phyloP scores from a whole-genome alignment of 768 basidiomycete genomes.

The Podaxis pistillaris region DNA sequence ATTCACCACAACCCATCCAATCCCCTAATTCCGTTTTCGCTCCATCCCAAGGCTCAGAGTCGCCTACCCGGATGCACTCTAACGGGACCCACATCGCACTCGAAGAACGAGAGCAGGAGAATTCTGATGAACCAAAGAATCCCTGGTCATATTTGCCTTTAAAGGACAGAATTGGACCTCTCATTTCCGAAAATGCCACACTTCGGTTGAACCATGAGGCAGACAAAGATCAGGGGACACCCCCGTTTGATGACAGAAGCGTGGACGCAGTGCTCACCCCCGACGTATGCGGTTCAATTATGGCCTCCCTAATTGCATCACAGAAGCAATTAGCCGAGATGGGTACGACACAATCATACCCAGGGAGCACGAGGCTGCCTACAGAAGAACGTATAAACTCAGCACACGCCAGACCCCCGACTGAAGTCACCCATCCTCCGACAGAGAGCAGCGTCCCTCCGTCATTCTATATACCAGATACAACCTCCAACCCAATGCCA shows the following conservation, averaged over 20 bases:
- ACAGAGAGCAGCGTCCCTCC: neutral
- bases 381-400: neutral
- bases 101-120: neutral
- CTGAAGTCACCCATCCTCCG: neutral
- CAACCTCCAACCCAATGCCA: neutral
- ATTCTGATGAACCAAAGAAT: neutral
- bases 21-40: neutral
- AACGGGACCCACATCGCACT: neutral
- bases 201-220: neutral
- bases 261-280: constrained; percentile 9
- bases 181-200: constrained; percentile 17
- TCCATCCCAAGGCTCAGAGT: too few species aligned
- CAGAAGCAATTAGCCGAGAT: neutral
- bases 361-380: too few species aligned
- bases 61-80: too few species aligned
- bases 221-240: neutral
- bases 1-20: neutral
- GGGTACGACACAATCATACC: neutral
- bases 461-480: neutral
- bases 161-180: constrained; percentile 18
- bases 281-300: constrained; percentile 5
- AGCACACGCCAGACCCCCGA: neutral
- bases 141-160: constrained; percentile 8
- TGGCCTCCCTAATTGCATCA: neutral
- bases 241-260: neutral